phyloP scores from a whole-genome alignment of 2,329 filamentous ascomycete species.

The Pseudogymnoascus verrucosus region DNA sequence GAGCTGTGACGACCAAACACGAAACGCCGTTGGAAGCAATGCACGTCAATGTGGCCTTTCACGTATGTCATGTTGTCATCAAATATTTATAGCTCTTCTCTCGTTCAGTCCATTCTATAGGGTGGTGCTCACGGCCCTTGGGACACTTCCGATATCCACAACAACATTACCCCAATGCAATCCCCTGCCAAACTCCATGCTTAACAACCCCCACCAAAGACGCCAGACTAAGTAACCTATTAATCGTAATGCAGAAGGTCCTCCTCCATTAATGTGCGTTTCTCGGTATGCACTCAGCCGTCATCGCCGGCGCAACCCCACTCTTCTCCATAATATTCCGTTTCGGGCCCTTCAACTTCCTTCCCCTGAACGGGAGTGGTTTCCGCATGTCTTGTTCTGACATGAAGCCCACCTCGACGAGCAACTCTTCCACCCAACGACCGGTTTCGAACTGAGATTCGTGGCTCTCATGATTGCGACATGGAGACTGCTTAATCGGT shows the following conservation, averaged over 20 bases:
- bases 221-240: not conserved
- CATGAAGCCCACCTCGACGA: constrained; percentile 22
- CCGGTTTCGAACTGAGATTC: constrained; percentile 64
- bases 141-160: constrained; percentile 2
- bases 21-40: not conserved
- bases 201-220: not conserved
- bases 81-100: not conserved
- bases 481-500: constrained; percentile 68
- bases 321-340: not conserved
- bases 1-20: not conserved
- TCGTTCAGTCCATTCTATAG: not conserved
- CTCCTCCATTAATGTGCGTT: not conserved
- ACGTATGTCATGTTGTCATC: not conserved
- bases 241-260: not conserved
- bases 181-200: not conserved
- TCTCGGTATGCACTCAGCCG: not conserved
- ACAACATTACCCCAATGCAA: not conserved
- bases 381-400: constrained; percentile 9
- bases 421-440: constrained; percentile 49
- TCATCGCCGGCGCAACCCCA: not conserved
- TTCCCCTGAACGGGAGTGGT: not conserved
- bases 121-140: not conserved
- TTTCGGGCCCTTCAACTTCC: not conserved
- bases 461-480: constrained; percentile 55
- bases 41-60: not conserved